Evolutionary conservation across 768 basidiomycete species (phyloP), one percentile per base, ranked within the genome.

Genomic region (Suillus discolor): DNA sequence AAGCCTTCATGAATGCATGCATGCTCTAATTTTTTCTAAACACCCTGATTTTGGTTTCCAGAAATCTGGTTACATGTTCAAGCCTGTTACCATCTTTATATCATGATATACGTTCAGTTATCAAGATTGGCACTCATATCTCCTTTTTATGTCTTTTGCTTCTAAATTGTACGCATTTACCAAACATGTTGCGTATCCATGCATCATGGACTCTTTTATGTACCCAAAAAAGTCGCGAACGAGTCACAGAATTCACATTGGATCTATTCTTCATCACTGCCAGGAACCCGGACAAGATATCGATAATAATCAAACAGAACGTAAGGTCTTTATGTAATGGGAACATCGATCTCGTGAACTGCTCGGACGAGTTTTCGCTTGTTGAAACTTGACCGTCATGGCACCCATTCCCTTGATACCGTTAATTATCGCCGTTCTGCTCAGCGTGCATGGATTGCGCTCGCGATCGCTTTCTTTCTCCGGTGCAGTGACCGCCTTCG

Each of bases 401-500:
- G 25, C 36, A 41, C 23, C 79, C 25, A 65, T 84, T 20, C 79
- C 80, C 34, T 38, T 78, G 55, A 53, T 84, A 34, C 81, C 88
- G 1, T 72, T 86, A 41, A 57, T 80, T 31, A 62, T 89, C 20
- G 85, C 91, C 0, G 70, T 82, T 1, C 72, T 85, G 3, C 81
- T 95, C 20, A 85, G 87, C 39, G 68, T 81, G 0, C 92, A 94
- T 79, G 96, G 96, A 4, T 79, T 85, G 12, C 84, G 85, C 18
- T 91, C 89, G 65, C 83, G 87, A 62, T 95, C 93, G 0, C 82
- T 98, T 12, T 92, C 92, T 1, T 83, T 83, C 0, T 87, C 86
- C 39, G 96, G 95, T 23, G 93, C 94, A 2, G 64, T 85, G 6
- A 87, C 92, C 0, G 96, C 94, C 5, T 89, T 91, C 71, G 63